phyloP scores from a whole-genome alignment of 495 filamentous ascomycete species.

The Penicillium canescens region DNA sequence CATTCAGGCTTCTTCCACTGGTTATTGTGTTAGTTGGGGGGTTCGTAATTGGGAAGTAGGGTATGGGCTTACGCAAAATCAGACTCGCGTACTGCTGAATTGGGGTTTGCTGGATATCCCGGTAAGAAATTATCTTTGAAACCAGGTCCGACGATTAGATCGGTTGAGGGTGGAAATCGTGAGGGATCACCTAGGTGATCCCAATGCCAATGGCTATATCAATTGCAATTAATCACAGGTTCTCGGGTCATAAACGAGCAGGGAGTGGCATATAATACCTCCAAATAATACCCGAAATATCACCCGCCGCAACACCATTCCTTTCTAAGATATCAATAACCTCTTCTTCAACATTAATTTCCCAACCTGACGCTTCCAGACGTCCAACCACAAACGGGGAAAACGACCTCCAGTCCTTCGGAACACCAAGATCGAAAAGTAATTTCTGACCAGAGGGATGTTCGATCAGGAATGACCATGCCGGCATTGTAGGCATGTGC shows the following conservation, averaged over 20 bases:
- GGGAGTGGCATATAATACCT: conserved; percentile 14
- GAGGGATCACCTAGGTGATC: conserved; percentile 61
- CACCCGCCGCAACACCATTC: conserved; percentile 39
- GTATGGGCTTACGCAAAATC: conserved; percentile 40
- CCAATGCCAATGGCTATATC: conserved; percentile 54
- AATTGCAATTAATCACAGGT: neutral
- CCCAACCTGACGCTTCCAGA: conserved; percentile 20
- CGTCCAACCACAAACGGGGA: conserved; percentile 30
- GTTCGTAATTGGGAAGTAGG: neutral
- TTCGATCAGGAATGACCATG: conserved; percentile 57
- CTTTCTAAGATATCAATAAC: conserved; percentile 52
- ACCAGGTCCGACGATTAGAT: conserved; percentile 58
- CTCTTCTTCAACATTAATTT: conserved; percentile 43
- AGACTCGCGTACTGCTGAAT: conserved; percentile 40
- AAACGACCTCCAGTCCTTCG: conserved; percentile 50
- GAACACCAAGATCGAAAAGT: conserved; percentile 60
- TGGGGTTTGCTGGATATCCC: conserved; percentile 49
- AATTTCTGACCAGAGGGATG: conserved; percentile 46
- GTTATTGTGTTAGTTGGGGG: neutral
- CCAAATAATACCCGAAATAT: conserved; percentile 60
- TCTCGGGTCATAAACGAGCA: neutral
- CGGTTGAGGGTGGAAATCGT: conserved; percentile 48
- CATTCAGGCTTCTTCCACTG: conserved; percentile 35
- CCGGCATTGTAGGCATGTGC: conserved; percentile 35
- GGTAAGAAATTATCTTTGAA: conserved; percentile 48